phyloP scores from a whole-genome alignment of 768 basidiomycete genomes.

The Boletus reticulatus region DNA sequence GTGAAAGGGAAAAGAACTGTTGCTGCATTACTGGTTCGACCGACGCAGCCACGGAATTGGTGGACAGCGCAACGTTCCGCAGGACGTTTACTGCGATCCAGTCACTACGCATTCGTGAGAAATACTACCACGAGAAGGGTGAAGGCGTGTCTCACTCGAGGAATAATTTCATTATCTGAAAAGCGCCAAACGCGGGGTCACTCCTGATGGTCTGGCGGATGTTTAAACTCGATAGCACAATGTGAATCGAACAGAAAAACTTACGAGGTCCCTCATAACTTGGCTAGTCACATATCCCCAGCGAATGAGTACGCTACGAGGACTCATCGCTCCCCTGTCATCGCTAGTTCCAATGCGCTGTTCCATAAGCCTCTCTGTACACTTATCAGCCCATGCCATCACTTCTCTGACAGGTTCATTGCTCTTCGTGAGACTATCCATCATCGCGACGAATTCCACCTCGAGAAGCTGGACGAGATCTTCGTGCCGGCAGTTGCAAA shows the following conservation, averaged over 20 bases:
- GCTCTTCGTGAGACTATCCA: conserved; percentile 71
- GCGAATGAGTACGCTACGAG: conserved; percentile 81
- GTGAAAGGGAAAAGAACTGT: conserved; percentile 81
- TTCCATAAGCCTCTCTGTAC: conserved; percentile 81
- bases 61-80: conserved; percentile 82
- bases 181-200: conserved; percentile 89
- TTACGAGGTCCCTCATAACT: conserved; percentile 86
- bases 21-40: conserved; percentile 92
- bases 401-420: conserved; percentile 81
- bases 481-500: conserved; percentile 91
- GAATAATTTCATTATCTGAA: conserved; percentile 90
- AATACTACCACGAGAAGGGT: conserved; percentile 5
- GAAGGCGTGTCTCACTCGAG: conserved; percentile 61
- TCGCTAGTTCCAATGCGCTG: conserved; percentile 59
- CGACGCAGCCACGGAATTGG: conserved; percentile 88
- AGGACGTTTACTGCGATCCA: conserved; percentile 92
- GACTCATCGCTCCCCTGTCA: conserved; percentile 80
- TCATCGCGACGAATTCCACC: conserved; percentile 75
- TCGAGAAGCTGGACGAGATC: conserved; percentile 83
- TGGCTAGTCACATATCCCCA: conserved; percentile 94
- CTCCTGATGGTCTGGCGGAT: conserved; percentile 78
- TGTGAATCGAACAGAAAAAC: conserved; percentile 24
- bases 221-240: background rate
- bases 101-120: conserved; percentile 51
- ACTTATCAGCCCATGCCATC: conserved; percentile 91